phyloP scores from a whole-genome alignment of 805 yeast genomes.

The Debaryomyces prosopidis region DNA sequence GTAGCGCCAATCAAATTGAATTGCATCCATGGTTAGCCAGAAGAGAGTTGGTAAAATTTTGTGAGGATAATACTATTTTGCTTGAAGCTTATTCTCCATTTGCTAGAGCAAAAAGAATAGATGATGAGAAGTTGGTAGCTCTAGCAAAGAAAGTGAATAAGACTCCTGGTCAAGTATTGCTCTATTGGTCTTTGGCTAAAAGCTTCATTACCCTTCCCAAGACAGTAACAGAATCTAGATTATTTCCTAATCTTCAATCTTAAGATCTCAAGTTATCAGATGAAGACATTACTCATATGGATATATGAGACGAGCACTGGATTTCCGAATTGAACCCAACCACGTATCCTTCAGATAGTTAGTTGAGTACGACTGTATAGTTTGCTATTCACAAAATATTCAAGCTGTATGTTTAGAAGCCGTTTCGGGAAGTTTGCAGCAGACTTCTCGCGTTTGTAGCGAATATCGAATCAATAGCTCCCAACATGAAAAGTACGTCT shows the following conservation, averaged over 20 bases:
- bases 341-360: not conserved
- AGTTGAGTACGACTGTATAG: too few species aligned
- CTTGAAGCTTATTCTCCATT: conserved; percentile 31
- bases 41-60: conserved; percentile 52
- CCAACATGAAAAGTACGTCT: too few species aligned
- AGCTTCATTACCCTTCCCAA: conserved; percentile 29
- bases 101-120: conserved; percentile 24
- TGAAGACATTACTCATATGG: too few species aligned
- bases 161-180: conserved; percentile 21
- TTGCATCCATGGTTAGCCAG: conserved; percentile 50
- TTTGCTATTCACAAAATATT: too few species aligned
- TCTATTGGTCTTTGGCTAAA: conserved; percentile 29
- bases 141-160: conserved; percentile 22
- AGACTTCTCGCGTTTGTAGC: too few species aligned
- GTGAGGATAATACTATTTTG: conserved; percentile 39
- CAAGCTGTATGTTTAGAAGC: too few species aligned
- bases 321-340: not conserved
- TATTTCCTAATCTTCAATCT: conserved; percentile 27
- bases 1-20: conserved; percentile 55
- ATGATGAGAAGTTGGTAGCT: conserved; percentile 15
- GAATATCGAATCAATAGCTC: too few species aligned
- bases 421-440: too few species aligned
- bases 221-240: conserved; percentile 23
- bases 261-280: conserved; percentile 21
- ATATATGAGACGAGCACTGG: not conserved